These are phyloP conservation scores for Vachellia collinsii DNA, from an alignment of 306 rosid species.

Conservation along the genomic window DNA sequence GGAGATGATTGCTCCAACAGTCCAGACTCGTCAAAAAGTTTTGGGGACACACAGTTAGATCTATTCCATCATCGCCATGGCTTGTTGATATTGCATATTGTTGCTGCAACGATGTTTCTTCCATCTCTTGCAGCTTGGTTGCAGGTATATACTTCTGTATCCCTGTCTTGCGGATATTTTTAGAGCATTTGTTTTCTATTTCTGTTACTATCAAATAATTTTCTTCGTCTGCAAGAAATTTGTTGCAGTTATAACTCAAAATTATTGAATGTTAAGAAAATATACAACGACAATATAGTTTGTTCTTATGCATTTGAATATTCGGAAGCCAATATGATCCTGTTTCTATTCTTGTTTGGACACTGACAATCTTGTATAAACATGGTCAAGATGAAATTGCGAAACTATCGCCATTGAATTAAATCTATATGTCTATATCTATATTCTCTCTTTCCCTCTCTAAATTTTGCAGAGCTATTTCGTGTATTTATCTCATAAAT, in stretches of 20 bases:
- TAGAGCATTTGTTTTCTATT: not conserved
- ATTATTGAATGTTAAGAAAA: too few species aligned
- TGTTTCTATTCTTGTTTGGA: not conserved
- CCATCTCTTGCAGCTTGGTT: constrained; percentile 91
- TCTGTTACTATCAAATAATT: not conserved
- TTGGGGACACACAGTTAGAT: constrained; percentile 82
- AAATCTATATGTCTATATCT: too few species aligned
- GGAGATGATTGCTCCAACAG: constrained; percentile 60
- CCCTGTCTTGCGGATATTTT: constrained; percentile 18
- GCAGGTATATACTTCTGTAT: constrained; percentile 63
- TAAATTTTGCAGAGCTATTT: not conserved
- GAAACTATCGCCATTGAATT: too few species aligned
- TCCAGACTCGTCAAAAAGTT: constrained; percentile 74
- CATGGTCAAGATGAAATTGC: too few species aligned
- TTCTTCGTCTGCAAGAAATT: not conserved
- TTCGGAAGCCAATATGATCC: not conserved
- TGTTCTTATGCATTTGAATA: not conserved
- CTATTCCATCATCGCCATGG: constrained; percentile 90
- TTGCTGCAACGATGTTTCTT: constrained; percentile 82
- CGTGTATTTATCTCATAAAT: not conserved
- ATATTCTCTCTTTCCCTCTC: too few species aligned
- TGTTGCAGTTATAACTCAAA: not conserved
- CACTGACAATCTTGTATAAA: not conserved
- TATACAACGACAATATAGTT: not conserved
- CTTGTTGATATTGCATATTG: constrained; percentile 76